A percentile compares a stretch with the other conserved stretches of the same genome.
Conservation (phyloP, 176 grass and related monocot species). For the Elaeis guineensis region DNA sequence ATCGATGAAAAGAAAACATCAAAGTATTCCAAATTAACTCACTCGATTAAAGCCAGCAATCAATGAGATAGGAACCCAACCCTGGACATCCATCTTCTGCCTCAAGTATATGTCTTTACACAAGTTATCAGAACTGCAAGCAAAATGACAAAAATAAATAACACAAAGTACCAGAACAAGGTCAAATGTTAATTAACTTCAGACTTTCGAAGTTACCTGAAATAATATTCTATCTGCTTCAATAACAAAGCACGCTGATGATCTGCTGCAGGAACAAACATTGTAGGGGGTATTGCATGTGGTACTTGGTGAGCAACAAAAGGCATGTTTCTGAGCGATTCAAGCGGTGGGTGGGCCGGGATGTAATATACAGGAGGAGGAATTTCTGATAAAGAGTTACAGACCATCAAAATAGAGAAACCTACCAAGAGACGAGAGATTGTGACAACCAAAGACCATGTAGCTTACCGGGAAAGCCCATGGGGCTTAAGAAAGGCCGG, state of each 20-base stretch:
- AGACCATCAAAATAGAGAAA: slow-evolving; percentile 20
- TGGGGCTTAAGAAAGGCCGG: slow-evolving; percentile 19
- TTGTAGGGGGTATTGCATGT: slow-evolving; percentile 15
- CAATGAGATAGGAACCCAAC: slow-evolving; percentile 61
- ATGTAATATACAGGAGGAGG: slow-evolving; percentile 29
- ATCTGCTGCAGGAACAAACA: slow-evolving; percentile 12
- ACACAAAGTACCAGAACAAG: too few relatives aligned
- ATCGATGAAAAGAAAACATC: too few relatives aligned
- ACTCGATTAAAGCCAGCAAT: slow-evolving; percentile 58
- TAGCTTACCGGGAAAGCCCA: slow-evolving; percentile 43
- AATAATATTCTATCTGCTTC: slow-evolving; percentile 76
- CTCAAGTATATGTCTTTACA: slow-evolving; percentile 52
- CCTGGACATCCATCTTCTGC: slow-evolving; percentile 56
- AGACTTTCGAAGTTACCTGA: slow-evolving; percentile 35
- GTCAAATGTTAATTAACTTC: too few relatives aligned
- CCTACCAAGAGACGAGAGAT: too few relatives aligned
- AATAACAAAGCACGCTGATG: slow-evolving; percentile 25
- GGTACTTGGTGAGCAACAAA: slow-evolving; percentile 30
- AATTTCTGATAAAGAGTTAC: slow-evolving; percentile 2
- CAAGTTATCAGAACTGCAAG: slow-evolving; percentile 61
- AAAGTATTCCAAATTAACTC: slow-evolving; percentile 15
- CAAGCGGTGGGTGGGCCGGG: neutral
- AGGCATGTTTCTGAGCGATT: slow-evolving; percentile 25
- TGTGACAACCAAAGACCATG: too few relatives aligned
- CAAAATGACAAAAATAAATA: neutral